Evolutionary conservation across 768 basidiomycete species (phyloP).

Genomic region (Hydnomerulius pinastri): DNA sequence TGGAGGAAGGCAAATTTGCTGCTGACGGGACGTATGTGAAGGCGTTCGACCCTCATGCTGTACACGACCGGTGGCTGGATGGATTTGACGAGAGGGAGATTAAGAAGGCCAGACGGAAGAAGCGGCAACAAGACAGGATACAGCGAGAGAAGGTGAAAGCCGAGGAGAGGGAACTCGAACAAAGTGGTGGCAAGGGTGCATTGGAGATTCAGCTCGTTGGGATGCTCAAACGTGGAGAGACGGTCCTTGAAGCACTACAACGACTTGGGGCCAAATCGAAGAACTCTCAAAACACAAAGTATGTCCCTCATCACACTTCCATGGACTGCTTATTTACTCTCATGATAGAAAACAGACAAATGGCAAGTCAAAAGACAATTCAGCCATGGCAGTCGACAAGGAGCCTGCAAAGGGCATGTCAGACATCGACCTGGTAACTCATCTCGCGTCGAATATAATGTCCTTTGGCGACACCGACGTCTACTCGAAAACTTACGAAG

Average conservation of each 20-base stretch:
- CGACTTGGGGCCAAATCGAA: conserved; percentile 71
- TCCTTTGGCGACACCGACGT: conserved; percentile 83
- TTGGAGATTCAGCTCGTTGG: conserved; percentile 69
- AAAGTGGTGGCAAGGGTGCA: conserved; percentile 64
- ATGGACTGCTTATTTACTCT: conserved; percentile 1
- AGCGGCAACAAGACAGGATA: conserved; percentile 71
- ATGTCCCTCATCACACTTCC: conserved; percentile 1
- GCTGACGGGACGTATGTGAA: conserved; percentile 89
- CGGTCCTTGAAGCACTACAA: conserved; percentile 85
- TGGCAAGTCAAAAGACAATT: conserved; percentile 33
- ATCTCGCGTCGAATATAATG: conserved; percentile 87
- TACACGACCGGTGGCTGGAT: conserved; percentile 98
- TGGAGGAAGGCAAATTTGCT: conserved; percentile 97
- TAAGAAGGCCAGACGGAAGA: conserved; percentile 73
- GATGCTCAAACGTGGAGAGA: conserved; percentile 87
- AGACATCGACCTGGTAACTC: conserved; percentile 79
- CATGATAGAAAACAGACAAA: conserved; percentile 30
- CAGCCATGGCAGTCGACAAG: conserved; percentile 56
- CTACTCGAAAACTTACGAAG: conserved; percentile 85
- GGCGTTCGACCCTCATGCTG: conserved; percentile 84
- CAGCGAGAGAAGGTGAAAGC: conserved; percentile 69
- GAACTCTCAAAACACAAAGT: conserved; percentile 28
- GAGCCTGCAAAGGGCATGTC: conserved; percentile 34
- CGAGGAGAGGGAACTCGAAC: conserved; percentile 72
- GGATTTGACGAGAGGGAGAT: conserved; percentile 83